These are phyloP conservation scores for Fonsecaea pedrosoi DNA, from an alignment of 2,329 filamentous ascomycete species.

Conservation along the genomic window DNA sequence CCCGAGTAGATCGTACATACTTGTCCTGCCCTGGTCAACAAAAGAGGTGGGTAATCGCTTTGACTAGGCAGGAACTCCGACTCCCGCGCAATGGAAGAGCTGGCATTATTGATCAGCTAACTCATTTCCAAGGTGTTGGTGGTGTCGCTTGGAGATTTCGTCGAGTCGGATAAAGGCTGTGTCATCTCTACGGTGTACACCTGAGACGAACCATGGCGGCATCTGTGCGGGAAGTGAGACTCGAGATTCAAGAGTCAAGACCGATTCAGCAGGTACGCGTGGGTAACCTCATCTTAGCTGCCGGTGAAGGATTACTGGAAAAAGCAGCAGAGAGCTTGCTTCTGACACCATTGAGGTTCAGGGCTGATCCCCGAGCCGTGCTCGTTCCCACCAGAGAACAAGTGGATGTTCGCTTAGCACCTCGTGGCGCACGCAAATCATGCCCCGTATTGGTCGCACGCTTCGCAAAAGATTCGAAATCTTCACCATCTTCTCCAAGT, in stretches of 20 bases:
- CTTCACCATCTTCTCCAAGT: background rate
- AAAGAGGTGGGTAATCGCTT: background rate
- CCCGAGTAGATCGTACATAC: no score
- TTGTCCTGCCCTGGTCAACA: background rate
- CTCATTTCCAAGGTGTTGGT: background rate
- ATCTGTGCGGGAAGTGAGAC: background rate
- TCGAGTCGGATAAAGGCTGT: background rate
- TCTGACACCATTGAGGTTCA: slow-evolving; percentile 2
- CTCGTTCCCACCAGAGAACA: slow-evolving; percentile 4
- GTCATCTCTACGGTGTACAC: background rate
- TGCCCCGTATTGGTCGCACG: slow-evolving; percentile 3
- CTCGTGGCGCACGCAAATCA: slow-evolving; percentile 17
- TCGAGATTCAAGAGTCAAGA: background rate
- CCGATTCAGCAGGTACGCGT: background rate
- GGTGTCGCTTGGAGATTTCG: background rate
- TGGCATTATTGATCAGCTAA: background rate
- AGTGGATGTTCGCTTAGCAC: slow-evolving; percentile 12
- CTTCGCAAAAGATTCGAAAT: slow-evolving; percentile 6
- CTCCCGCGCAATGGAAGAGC: background rate
- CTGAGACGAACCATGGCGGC: background rate
- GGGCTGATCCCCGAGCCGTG: background rate
- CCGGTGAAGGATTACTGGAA: background rate
- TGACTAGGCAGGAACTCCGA: background rate
- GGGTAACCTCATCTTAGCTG: background rate
- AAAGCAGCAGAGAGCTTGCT: background rate